Base-by-base conservation (phyloP, 2,329 filamentous ascomycete species). In the Oidium heveae region DNA sequence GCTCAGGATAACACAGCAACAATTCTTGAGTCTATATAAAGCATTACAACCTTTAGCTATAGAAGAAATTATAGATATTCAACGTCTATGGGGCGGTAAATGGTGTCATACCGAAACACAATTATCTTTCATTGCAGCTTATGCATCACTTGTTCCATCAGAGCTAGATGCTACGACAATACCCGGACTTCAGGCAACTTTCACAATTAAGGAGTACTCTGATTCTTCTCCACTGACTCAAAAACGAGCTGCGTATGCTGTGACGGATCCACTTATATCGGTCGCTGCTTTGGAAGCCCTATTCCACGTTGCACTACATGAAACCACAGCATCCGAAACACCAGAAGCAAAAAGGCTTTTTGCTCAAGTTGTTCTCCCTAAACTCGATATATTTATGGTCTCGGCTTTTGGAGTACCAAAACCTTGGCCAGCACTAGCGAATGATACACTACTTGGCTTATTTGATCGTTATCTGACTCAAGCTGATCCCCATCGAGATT, bases 21-120 rank as follows among this genome's bases (percentile, higher is more conserved):
- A 95, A 60, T 94, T 98, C 60, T 69, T 91, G 43, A 75, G 76
- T 13, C 71, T 98, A 3, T 94, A 91, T 69, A 76, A 83, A 55
- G 83, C 85, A 4, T 70, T 98, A 32, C 69, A 87, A 16, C 80
- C 82, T 0, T 72, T 91, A 55, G 84, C 87, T 54, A 71, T 74
- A n/a, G 68, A 71, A 10, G 70, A 74, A 16, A 71, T 71, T 28
- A 79, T 96, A 61, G 86, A 95, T 64, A 82, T 98, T 47, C 87
- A 95, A 65, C 75, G 74, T 41, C 71, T 98, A 22, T 96, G 91
- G 88, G 88, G 88, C 56, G 88, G 88, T 8, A 62, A 77, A 58
- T 98, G 93, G 89, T 79, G 82, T 58, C 78, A 93, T 60, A 77
- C 83, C 15, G 80, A 94, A 58, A 86, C 91, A 0, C 89, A 96